Base-by-base conservation (phyloP, 2,329 filamentous ascomycete genomes). In the Penicillium sp. region DNA sequence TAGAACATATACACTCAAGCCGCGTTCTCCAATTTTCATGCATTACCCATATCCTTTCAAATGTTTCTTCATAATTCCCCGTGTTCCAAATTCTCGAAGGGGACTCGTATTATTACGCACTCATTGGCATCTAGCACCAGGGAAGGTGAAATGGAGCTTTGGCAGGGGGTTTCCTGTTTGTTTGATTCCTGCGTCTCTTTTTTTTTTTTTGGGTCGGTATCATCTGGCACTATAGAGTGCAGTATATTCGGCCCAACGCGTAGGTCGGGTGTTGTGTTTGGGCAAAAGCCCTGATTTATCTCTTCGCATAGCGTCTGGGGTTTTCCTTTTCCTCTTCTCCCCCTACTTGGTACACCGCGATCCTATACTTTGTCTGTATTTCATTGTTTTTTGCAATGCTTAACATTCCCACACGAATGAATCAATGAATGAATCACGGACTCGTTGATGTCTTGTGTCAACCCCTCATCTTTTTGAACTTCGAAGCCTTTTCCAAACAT, bases 301-400 rank as follows among this genome's bases (percentile, higher is more conserved):
- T 64, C 61, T 67, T 71, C 65, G 72, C 72, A 74, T 74, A 74
- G 72, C 72, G 71, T 65, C 64, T 67, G 72, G 70, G 71, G 70
- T 72, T 70, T 65, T 64, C 39, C 52, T 66, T 63, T 58, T 57
- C 49, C 35, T 66, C 51, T 59, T 58, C 44, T 44, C 53, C 53
- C 51, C 57, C 38, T 45, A 33, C 56, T 49, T 49, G 44, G 31
- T 57, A 39, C 35, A 23, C 47, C 29, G 39, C 58, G 35, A 41
- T 57, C 49, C 52, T 45, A 49, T 52, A 53, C 43, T 12, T 51
- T 43, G 58, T 53, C 45, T 66, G 63, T 61, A 54, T 62, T 29
- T 55, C 58, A 58, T 35, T 38, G 27, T 45, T 42, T 38, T 44
- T 44, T 48, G 25, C 41, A 25, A 38, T 35, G 35, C 29, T 33